Percentiles rank a stretch among this genome's conserved stretches.
Conservation (phyloP, 805 yeast species). For the Candida boidinii region DNA sequence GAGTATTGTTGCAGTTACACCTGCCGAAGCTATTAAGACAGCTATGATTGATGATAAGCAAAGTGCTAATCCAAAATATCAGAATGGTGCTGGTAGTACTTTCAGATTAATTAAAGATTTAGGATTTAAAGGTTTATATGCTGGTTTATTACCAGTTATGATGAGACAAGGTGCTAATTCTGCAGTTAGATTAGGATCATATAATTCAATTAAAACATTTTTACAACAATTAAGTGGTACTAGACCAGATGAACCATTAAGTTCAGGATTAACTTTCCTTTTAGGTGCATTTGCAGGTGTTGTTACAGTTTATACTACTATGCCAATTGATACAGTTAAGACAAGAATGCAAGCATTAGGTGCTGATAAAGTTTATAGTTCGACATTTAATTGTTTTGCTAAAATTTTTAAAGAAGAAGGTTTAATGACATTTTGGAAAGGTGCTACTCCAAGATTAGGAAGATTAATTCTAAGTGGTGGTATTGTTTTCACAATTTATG, state of each 20-base stretch:
- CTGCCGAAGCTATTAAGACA: slow-evolving; percentile 94
- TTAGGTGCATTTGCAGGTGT: slow-evolving; percentile 90
- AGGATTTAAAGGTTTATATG: slow-evolving; percentile 78
- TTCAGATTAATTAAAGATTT: slow-evolving; percentile 60
- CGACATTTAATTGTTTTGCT: slow-evolving; percentile 76
- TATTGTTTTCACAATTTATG: slow-evolving; percentile 93
- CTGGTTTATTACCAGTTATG: slow-evolving; percentile 88
- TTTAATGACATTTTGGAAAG: slow-evolving; percentile 88
- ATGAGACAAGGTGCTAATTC: slow-evolving; percentile 94
- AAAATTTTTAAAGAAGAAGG: slow-evolving; percentile 85
- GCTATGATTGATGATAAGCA: slow-evolving; percentile 92
- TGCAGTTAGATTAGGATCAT: slow-evolving; percentile 90
- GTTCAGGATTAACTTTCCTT: slow-evolving; percentile 71
- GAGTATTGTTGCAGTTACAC: slow-evolving; percentile 89
- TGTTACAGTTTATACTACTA: slow-evolving; percentile 83
- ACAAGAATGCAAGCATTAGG: slow-evolving; percentile 95
- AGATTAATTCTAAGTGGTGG: slow-evolving; percentile 92
- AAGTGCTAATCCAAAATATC: slow-evolving; percentile 67
- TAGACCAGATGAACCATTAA: slow-evolving; percentile 64
- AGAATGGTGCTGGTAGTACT: slow-evolving; percentile 55
- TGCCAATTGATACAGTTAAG: slow-evolving; percentile 94
- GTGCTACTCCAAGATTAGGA: slow-evolving; percentile 95
- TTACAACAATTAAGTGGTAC: slow-evolving; percentile 63
- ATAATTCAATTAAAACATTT: slow-evolving; percentile 75
- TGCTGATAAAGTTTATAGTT: slow-evolving; percentile 57